Evolutionary conservation across 495 filamentous ascomycete genomes (phyloP).

Genomic region (Neurospora terricola): DNA sequence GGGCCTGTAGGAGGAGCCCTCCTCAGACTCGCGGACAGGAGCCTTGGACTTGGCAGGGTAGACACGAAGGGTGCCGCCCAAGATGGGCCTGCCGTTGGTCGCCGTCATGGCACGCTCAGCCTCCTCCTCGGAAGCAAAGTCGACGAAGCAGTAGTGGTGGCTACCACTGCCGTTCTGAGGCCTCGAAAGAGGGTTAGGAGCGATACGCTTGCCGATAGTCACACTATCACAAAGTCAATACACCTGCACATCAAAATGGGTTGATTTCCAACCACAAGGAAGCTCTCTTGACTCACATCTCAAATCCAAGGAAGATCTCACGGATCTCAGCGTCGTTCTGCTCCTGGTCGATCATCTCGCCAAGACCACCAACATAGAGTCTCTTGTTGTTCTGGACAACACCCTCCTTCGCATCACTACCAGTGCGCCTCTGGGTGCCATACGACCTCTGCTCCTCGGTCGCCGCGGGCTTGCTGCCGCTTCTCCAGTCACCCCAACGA

Average conservation of each 20-base stretch:
- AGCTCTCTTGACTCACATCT: slow-evolving; percentile 26
- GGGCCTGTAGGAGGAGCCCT: neutral
- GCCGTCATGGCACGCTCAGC: slow-evolving; percentile 33
- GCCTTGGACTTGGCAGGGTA: slow-evolving; percentile 7
- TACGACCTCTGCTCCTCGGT: slow-evolving; percentile 14
- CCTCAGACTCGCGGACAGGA: slow-evolving; percentile 1
- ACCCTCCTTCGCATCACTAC: slow-evolving; percentile 1
- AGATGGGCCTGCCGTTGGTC: slow-evolving; percentile 18
- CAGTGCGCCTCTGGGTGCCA: slow-evolving; percentile 10
- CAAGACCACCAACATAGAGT: slow-evolving; percentile 56
- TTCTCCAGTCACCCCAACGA: slow-evolving; percentile 32
- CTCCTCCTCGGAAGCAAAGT: slow-evolving; percentile 47
- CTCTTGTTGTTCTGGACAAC: slow-evolving; percentile 33
- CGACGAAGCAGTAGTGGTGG: slow-evolving; percentile 61
- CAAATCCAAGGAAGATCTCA: slow-evolving; percentile 49
- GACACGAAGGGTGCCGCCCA: slow-evolving; percentile 12
- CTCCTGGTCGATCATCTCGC: slow-evolving; percentile 45
- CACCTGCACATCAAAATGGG: neutral
- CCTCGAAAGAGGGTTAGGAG: slow-evolving; percentile 43
- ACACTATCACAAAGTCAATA: slow-evolving; percentile 19
- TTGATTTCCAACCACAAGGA: slow-evolving; percentile 8
- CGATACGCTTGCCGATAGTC: slow-evolving; percentile 55
- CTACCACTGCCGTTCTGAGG: slow-evolving; percentile 37
- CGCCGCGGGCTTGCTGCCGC: slow-evolving; percentile 7
- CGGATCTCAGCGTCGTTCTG: slow-evolving; percentile 43